Base-by-base conservation (phyloP, 1,284 basidiomycete genomes). In the Cutaneotrichosporon dermatis region DNA sequence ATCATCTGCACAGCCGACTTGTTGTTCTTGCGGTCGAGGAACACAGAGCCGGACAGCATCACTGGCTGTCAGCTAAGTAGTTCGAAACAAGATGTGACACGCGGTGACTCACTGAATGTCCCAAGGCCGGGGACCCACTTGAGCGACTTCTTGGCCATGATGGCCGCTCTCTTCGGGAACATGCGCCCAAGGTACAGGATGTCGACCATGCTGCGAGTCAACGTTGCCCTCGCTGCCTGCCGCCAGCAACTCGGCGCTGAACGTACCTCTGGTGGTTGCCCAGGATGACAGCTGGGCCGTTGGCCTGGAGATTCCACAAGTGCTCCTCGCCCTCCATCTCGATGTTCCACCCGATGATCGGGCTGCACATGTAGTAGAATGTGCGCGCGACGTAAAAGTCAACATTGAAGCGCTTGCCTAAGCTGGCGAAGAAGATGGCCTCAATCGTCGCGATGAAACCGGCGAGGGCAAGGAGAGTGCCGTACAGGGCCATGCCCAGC, bases 141-240 rank as follows among this genome's bases (percentile, higher is more conserved):
- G 41, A 99, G 81, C 59, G 90, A 88, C 73, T 90, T 88, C 82
- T 99, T 99, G 36, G 93, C 88, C 86, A 95, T 93, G 73, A 99
- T 95, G 13, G 89, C 85, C 12, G 90, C 85, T 61, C 84, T 83
- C 65, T 84, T 84, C 34, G 93, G 96, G 80, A 97, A 91, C 67
- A 94, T 84, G 65, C 91, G 84, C 61, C 89, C 94, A 52, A 99
- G 82, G 68, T 88, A 86, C 45, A 93, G 76, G 60, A 96, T 84
- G 78, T 95, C 92, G 56, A 96, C 78, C 84, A 93, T 90, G 68
- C 88, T 80, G 61, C 5, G 33, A 35, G 39, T 40, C 11, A 39
- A 11, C 37, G 11, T 6, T 35, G 46, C 33, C 46, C n/a, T n/a
- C n/a, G n/a, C n/a, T n/a, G n/a, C n/a, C n/a, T n/a, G n/a, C n/a